phyloP scores from a whole-genome alignment of 139 green algal genomes.

The Trebouxia sp. region DNA sequence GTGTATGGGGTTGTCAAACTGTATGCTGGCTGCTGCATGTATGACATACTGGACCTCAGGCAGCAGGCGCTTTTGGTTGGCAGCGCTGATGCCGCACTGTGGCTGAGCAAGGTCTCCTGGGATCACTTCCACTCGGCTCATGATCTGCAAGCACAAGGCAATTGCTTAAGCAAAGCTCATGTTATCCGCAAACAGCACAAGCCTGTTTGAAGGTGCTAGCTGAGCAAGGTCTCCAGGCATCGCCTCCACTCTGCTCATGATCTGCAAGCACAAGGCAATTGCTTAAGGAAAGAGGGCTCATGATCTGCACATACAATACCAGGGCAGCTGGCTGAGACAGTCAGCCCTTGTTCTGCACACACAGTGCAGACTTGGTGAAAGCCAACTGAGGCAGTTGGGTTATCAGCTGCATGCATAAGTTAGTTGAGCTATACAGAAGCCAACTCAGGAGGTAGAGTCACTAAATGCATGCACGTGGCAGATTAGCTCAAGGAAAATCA shows the following conservation, averaged over 20 bases:
- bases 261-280: background rate
- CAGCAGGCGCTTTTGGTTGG: background rate
- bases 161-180: too few species aligned
- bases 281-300: too few species aligned
- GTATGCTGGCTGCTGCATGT: constrained; percentile 34
- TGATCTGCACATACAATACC: too few species aligned
- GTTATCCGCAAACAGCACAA: too few species aligned
- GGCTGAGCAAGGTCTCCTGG: constrained; percentile 13
- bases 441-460: too few species aligned
- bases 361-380: too few species aligned
- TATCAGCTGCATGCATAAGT: too few species aligned
- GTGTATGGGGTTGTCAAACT: constrained; percentile 28
- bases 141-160: background rate
- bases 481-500: too few species aligned
- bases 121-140: background rate
- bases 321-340: constrained; percentile 1
- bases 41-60: constrained; percentile 31
- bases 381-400: too few species aligned
- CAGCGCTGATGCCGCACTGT: constrained; percentile 8
- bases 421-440: too few species aligned
- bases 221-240: constrained; percentile 9
- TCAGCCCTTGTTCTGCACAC: background rate
- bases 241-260: constrained; percentile 3
- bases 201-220: too few species aligned
- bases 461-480: too few species aligned